Percentiles rank a stretch among this genome's conserved stretches.
These are phyloP conservation scores for Malassezia cuniculi DNA, from an alignment of 1,284 basidiomycete genomes.

Conservation along the genomic window DNA sequence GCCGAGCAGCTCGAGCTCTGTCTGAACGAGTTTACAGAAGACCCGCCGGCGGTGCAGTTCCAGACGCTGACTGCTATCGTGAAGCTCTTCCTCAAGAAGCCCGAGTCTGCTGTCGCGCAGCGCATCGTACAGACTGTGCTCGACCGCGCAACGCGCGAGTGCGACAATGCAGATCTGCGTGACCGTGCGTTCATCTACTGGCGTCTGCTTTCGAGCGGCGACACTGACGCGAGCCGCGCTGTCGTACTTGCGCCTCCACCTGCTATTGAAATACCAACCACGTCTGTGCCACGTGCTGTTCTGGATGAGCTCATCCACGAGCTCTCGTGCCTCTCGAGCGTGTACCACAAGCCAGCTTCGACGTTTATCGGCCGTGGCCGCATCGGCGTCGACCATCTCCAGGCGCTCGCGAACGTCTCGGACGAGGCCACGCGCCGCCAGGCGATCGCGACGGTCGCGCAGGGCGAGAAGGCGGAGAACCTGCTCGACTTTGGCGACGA, in stretches of 20 bases:
- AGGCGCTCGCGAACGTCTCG: slow-evolving; percentile 6
- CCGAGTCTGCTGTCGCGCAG: slow-evolving; percentile 63
- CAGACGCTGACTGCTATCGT: slow-evolving; percentile 91
- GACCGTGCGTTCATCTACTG: slow-evolving; percentile 95
- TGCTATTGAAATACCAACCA: slow-evolving; percentile 80
- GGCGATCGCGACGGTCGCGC: slow-evolving; percentile 48
- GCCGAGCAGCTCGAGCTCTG: slow-evolving; percentile 81
- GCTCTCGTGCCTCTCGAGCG: slow-evolving; percentile 65
- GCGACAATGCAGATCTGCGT: slow-evolving; percentile 90
- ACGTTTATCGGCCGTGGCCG: slow-evolving; percentile 47
- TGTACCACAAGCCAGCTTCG: slow-evolving; percentile 81
- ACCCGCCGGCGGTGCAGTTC: slow-evolving; percentile 85
- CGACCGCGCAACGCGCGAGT: slow-evolving; percentile 87
- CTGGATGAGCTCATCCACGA: slow-evolving; percentile 69
- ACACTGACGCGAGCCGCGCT: slow-evolving; percentile 77
- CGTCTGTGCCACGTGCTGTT: slow-evolving; percentile 75
- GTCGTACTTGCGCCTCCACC: slow-evolving; percentile 83
- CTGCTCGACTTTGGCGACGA: slow-evolving; percentile 43
- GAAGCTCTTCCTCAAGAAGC: slow-evolving; percentile 88
- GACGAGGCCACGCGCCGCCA: slow-evolving; percentile 36
- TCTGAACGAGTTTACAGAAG: slow-evolving; percentile 81
- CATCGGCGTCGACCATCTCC: slow-evolving; percentile 30
- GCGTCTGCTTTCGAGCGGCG: slow-evolving; percentile 71
- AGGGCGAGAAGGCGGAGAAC: slow-evolving; percentile 40
- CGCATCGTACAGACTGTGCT: slow-evolving; percentile 76